Base-by-base conservation (phyloP, 129 eudicot species). In the Chrysanthemum seticuspe region DNA sequence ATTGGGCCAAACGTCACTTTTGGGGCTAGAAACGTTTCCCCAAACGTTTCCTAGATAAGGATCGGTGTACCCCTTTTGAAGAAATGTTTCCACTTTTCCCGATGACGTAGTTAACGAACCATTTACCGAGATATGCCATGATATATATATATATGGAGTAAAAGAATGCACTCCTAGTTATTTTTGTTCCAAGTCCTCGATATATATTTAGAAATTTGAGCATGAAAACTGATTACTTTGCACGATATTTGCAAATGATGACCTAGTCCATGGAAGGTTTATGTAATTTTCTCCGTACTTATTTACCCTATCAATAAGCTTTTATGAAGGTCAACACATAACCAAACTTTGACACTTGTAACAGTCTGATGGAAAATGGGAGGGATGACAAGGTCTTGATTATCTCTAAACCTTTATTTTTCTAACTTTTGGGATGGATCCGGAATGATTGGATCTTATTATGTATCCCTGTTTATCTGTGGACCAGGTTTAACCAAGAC, bases 321-420 rank as follows among this genome's bases (percentile, higher is more conserved):
- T 67, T 40, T 12, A 66, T 56, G 50, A 50, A 23, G 74, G 74
- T 67, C 68, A 76, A 75, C n/a, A 40, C 59, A 75, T 58, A 56
- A 75, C 67, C 19, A 23, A 58, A 25, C 51, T 27, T 75, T 56
- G 77, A 78, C 78, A 78, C 77, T 44, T 78, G 82, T 71, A 78
- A 71, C 55, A 71, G 65, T 58, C 4, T 25, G 78, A 78, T 72
- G 78, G 29, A 78, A 78, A 72, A 78, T 66, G 73, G 82, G 73
- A 72, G 27, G 56, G 76, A 57, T 56, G 40, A 71, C 18, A 51
- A 51, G 40, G 78, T 62, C 70, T 51, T 34, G 64, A 62, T 68
- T 76, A 40, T 47, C 72, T 77, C 65, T 72, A 78, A 64, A 72
- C 82, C 78, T 56, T 78, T 72, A 36, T 72, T 78, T 58, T 56